Conservation (phyloP, 2,329 filamentous ascomycete species). For the Ambrosiella xylebori region DNA sequence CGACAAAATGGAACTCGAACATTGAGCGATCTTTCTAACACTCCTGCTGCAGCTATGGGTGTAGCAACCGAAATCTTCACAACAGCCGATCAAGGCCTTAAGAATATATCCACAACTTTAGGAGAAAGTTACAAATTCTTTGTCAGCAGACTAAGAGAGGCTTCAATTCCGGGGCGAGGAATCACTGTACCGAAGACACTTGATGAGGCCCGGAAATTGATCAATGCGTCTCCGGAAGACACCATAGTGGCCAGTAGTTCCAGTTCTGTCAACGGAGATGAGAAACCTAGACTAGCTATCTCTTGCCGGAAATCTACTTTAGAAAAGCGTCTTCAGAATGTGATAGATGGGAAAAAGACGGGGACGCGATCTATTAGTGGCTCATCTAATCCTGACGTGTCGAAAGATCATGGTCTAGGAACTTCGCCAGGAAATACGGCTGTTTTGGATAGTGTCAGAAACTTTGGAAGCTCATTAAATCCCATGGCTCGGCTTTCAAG, state of each 20-base stretch:
- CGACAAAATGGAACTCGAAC: constrained; percentile 40
- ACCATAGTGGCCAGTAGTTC: constrained; percentile 30
- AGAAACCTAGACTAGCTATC: constrained; percentile 23
- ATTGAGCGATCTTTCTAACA: constrained; percentile 72
- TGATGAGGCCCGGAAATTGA: constrained; percentile 78
- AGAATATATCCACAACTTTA: constrained; percentile 77
- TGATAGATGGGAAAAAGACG: constrained; percentile 43
- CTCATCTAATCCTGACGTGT: constrained; percentile 50
- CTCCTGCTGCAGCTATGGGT: constrained; percentile 63
- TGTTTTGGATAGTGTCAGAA: constrained; percentile 64
- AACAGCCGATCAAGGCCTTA: constrained; percentile 79
- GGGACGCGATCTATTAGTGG: constrained; percentile 21
- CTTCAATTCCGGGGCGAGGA: constrained; percentile 23
- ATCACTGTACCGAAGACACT: constrained; percentile 68
- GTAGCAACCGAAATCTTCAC: constrained; percentile 71
- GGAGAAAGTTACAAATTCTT: constrained; percentile 90
- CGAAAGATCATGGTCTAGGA: constrained; percentile 30
- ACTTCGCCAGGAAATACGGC: constrained; percentile 33
- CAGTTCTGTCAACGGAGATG: constrained; percentile 22
- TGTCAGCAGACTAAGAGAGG: constrained; percentile 69
- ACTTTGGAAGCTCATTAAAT: constrained; percentile 57
- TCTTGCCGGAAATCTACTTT: constrained; percentile 16
- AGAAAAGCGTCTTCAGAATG: constrained; percentile 51
- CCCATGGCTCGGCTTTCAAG: constrained; percentile 62
- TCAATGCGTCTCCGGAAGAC: constrained; percentile 52